Conservation (phyloP, 768 basidiomycete species). For the Suillus hirtellus region DNA sequence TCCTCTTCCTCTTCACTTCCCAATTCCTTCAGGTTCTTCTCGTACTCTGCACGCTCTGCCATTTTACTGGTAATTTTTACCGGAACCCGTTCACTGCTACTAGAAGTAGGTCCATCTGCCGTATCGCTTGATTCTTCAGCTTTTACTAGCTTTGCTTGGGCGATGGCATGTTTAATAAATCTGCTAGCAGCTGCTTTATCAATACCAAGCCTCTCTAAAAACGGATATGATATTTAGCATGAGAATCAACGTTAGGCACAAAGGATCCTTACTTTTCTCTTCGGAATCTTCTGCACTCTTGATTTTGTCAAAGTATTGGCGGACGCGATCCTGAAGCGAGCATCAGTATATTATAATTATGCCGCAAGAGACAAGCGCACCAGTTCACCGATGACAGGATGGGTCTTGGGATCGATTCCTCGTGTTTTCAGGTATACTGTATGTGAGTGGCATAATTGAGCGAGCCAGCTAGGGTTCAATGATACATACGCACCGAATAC, state of each 20-base stretch:
- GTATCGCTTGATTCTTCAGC: conserved; percentile 30
- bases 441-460: background rate
- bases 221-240: background rate
- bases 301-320: conserved; percentile 83
- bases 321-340: conserved; percentile 61
- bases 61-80: conserved; percentile 71
- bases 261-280: conserved; percentile 36
- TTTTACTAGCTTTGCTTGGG: conserved; percentile 51
- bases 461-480: background rate
- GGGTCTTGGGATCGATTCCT: conserved; percentile 78
- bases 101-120: conserved; percentile 15
- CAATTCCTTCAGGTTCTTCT: conserved; percentile 50
- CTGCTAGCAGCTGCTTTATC: conserved; percentile 80
- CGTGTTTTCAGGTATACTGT: conserved; percentile 79
- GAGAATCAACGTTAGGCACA: background rate
- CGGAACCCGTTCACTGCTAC: conserved; percentile 38
- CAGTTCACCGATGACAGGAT: conserved; percentile 70
- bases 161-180: conserved; percentile 83
- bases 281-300: conserved; percentile 69
- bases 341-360: background rate
- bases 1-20: conserved; percentile 44
- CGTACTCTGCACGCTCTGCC: conserved; percentile 65
- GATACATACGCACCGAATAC: conserved; percentile 64
- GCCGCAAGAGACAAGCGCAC: conserved; percentile 18
- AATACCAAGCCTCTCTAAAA: conserved; percentile 45